Base-by-base conservation (phyloP, 1,284 basidiomycete genomes). In the Malassezia vespertilionis region DNA sequence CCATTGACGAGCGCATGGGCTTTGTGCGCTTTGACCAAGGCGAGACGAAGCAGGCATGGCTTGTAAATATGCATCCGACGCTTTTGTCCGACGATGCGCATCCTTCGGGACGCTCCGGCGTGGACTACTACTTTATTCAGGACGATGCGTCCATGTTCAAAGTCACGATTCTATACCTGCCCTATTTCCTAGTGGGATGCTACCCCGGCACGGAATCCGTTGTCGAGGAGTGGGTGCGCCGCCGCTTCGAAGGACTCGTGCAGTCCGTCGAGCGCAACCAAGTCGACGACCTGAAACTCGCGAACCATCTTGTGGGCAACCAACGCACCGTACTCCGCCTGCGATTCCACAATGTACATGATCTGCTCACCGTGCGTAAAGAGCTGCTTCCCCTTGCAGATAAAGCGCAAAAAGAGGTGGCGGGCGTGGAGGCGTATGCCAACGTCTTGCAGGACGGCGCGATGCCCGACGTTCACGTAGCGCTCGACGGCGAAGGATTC, bases 61-160 rank as follows among this genome's bases (percentile, higher is more conserved):
- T 99, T 67, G 82, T 99, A 53, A 96, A 96, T 71, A 97, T 99
- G 90, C 91, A 93, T 71, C 86, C 90, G 81, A 95, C 88, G 0
- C 74, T 93, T 4, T 71, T 93, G 15, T 84, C 86, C 70, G 87
- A 90, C 62, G 57, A 61, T 4, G 51, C 52, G 5, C 60, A 63
- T 33, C 50, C 67, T 8, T 57, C 55, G 5, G 68, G 68, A 18
- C 57, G 59, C 14, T 82, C 81, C 56, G 84, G 83, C 9, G 90
- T 99, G 9, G 91, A 99, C 66, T 95, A 83, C 61, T 96, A 95
- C 72, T 97, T 99, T 64, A 88, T 97, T 59, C 82, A 96, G 73
- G 90, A 97, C 64, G 89, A 96, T 56, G 91, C 91, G 4, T 80
- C 79, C 26, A 86, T 86, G 81, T 97, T 99, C 78, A 97, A 97